Evolutionary conservation across 257 asterid species (phyloP), one percentile per base, ranked within the genome.

Genomic region (Nicotiana undulata): DNA sequence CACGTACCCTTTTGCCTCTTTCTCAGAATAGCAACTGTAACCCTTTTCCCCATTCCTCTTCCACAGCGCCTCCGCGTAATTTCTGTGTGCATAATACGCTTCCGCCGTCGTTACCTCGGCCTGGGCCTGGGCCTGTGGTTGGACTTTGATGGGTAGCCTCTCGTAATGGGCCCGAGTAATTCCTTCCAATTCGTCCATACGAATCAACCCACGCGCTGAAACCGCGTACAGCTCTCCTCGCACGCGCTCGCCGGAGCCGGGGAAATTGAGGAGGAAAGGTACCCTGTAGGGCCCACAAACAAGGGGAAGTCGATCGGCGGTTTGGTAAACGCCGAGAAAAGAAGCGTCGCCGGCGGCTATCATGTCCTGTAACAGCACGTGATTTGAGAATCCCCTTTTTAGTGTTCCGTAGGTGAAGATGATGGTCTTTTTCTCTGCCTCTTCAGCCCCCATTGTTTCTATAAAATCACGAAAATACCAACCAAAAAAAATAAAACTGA

Each of bases 261-360:
- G 95, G 81, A 92, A 83, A 80, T 93, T 89, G 87, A 93, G 91
- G 85, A 93, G 97, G 88, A 93, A 92, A 10, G 98, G 97, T 37
- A 93, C 98, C 58, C 94, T 87, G 89, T 82, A 92, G 44, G 98
- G 98, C 4, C 97, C 95, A 81, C 97, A 93, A 6, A 93, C 95
- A 85, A 93, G 92, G 53, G 98, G 98, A 22, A 92, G 88, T 3
- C 58, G 70, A 29, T 82, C 82, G 75, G 77, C 65, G 46, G 98
- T 89, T 75, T 84, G 89, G 88, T 87, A 84, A 53, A 75, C 64
- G 86, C 92, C 97, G 83, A 88, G 64, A 76, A 81, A 90, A 13
- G 92, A 44, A 77, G 92, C 97, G 84, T 93, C 94, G 72, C 94
- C 93, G 86, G 92, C 31, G 85, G 89, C 66, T 24, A 93, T 92